These are phyloP conservation scores for Phytophthora sojae DNA, from an alignment of 352 stramenopile species.

Conservation along the genomic window DNA sequence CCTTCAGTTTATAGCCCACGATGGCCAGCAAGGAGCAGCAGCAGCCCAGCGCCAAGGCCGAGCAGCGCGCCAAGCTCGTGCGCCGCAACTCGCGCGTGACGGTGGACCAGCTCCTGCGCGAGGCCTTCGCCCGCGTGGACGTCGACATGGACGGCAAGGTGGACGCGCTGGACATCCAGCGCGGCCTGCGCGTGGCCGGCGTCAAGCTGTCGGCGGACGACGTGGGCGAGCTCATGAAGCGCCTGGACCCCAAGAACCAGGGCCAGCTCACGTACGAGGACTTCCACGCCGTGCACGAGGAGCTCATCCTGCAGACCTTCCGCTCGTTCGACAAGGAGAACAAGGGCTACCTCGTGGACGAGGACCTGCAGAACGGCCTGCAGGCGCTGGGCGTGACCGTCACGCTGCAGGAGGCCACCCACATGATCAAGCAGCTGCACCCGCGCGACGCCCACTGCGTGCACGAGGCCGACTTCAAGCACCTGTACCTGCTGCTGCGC, in stretches of 20 bases:
- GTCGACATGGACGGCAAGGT: constrained; percentile 75
- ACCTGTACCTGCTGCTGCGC: constrained; percentile 82
- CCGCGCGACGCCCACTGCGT: constrained; percentile 70
- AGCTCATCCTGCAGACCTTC: constrained; percentile 81
- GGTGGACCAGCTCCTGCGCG: constrained; percentile 75
- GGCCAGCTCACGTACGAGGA: constrained; percentile 78
- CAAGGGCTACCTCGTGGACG: constrained; percentile 79
- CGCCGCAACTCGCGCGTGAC: constrained; percentile 83
- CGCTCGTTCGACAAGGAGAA: constrained; percentile 66
- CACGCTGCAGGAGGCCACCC: constrained; percentile 76
- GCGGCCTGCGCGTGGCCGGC: constrained; percentile 65
- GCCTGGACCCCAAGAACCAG: constrained; percentile 74
- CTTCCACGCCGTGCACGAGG: constrained; percentile 81
- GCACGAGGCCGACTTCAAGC: constrained; percentile 84
- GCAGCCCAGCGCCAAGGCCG: constrained; percentile 3
- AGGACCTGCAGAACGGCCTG: constrained; percentile 71
- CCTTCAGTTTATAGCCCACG: background rate
- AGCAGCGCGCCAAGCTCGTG: constrained; percentile 56
- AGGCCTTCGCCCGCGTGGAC: constrained; percentile 81
- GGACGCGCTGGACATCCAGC: constrained; percentile 78
- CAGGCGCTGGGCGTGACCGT: constrained; percentile 69
- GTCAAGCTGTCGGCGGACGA: constrained; percentile 71
- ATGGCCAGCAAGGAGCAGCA: constrained; percentile 5
- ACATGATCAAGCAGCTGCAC: constrained; percentile 82
- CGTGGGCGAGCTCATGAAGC: constrained; percentile 63